phyloP scores from a whole-genome alignment of 768 basidiomycete species.

The Termitomyces sp. region DNA sequence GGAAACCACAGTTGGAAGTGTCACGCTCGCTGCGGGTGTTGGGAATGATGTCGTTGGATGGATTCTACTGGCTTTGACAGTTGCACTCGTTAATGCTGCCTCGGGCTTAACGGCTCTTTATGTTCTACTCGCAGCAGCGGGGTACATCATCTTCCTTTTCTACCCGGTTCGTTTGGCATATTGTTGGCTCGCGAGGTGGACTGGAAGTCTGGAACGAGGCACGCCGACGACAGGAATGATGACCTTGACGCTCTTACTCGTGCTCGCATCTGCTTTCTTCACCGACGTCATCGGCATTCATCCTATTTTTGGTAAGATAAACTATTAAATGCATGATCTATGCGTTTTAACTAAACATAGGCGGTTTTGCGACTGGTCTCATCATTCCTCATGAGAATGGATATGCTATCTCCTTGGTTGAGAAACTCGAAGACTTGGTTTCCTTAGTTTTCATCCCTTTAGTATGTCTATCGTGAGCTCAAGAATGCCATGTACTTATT shows the following conservation, averaged over 20 bases:
- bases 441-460: slow-evolving; percentile 45
- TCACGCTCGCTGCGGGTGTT: slow-evolving; percentile 79
- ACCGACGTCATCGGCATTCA: slow-evolving; percentile 81
- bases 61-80: slow-evolving; percentile 76
- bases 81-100: slow-evolving; percentile 76
- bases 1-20: slow-evolving; percentile 76
- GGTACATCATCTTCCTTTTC: slow-evolving; percentile 59
- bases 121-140: slow-evolving; percentile 63
- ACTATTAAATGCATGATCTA: not conserved
- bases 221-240: slow-evolving; percentile 71
- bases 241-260: slow-evolving; percentile 67
- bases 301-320: slow-evolving; percentile 51
- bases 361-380: slow-evolving; percentile 80
- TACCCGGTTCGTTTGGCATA: slow-evolving; percentile 62
- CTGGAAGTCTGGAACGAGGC: slow-evolving; percentile 67
- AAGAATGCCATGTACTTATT: not conserved
- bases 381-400: slow-evolving; percentile 82
- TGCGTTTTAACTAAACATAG: slow-evolving; percentile 23
- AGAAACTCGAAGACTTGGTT: slow-evolving; percentile 85
- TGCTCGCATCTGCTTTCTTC: slow-evolving; percentile 75
- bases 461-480: not conserved
- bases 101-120: slow-evolving; percentile 71
- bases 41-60: slow-evolving; percentile 73
- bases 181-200: slow-evolving; percentile 56
- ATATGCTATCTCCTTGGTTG: slow-evolving; percentile 72